Evolutionary conservation across 768 basidiomycete genomes (phyloP).

Genomic region (Kondoa subrosea): DNA sequence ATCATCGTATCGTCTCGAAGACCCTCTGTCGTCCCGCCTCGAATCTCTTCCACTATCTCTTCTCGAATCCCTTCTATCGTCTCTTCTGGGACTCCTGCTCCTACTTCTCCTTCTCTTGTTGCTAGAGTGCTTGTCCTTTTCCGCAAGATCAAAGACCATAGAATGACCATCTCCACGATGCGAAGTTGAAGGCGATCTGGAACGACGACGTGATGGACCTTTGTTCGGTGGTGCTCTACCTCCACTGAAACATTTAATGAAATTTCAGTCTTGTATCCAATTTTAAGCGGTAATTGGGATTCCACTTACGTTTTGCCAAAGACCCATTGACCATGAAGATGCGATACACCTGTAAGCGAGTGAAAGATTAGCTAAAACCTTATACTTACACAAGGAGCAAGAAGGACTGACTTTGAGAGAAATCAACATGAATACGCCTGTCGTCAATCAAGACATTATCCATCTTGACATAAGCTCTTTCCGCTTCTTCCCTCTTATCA

Average conservation of each 20-base stretch:
- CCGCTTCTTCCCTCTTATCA: constrained; percentile 78
- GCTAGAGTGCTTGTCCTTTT: constrained; percentile 35
- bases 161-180: constrained; percentile 35
- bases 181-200: constrained; percentile 16
- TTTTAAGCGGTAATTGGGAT: too few species aligned
- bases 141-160: constrained; percentile 39
- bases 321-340: constrained; percentile 59
- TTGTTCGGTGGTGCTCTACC: constrained; percentile 41
- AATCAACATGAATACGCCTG: constrained; percentile 96
- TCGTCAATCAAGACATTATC: constrained; percentile 97
- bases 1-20: constrained; percentile 10
- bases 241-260: too few species aligned
- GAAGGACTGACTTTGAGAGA: constrained; percentile 41
- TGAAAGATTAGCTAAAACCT: constrained; percentile 10
- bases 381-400: too few species aligned
- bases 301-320: constrained; percentile 24
- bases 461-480: constrained; percentile 99
- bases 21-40: constrained; percentile 8
- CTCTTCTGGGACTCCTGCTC: constrained; percentile 5
- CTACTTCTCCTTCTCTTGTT: constrained; percentile 2
- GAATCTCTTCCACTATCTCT: constrained; percentile 2
- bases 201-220: constrained; percentile 35
- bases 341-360: constrained; percentile 60
- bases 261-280: too few species aligned
- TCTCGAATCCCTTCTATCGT: constrained; percentile 13